phyloP scores from a whole-genome alignment of 768 basidiomycete species.

The Phaeolepiota aurea region DNA sequence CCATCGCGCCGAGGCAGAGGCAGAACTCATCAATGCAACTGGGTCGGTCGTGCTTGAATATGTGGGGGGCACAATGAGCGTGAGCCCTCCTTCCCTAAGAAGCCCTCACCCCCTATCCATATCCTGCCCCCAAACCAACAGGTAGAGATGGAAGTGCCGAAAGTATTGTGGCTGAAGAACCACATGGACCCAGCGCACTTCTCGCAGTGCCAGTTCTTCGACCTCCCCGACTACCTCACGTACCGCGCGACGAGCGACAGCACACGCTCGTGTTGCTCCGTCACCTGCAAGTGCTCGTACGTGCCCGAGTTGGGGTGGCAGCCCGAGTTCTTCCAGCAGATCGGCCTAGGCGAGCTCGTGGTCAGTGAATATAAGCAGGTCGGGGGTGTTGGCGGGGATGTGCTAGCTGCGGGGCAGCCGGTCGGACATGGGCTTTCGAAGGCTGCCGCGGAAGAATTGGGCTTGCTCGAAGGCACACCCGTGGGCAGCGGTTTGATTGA shows the following conservation, averaged over 20 bases:
- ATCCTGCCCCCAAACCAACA: no score
- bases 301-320: slow-evolving; percentile 87
- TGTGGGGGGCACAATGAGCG: slow-evolving; percentile 95
- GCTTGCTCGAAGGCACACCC: slow-evolving; percentile 76
- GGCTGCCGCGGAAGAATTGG: slow-evolving; percentile 76
- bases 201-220: slow-evolving; percentile 72
- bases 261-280: slow-evolving; percentile 82
- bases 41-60: slow-evolving; percentile 85
- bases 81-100: slow-evolving; percentile 26
- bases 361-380: slow-evolving; percentile 67
- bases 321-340: slow-evolving; percentile 74
- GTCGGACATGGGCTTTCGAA: slow-evolving; percentile 78
- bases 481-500: slow-evolving; percentile 96
- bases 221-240: slow-evolving; percentile 93
- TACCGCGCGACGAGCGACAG: slow-evolving; percentile 77
- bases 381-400: slow-evolving; percentile 48
- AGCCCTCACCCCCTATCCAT: no score
- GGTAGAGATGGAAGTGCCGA: slow-evolving; percentile 98
- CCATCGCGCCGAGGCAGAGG: slow-evolving; percentile 89
- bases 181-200: slow-evolving; percentile 73
- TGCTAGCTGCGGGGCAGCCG: slow-evolving; percentile 79
- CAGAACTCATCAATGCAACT: slow-evolving; percentile 80
- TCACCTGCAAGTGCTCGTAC: slow-evolving; percentile 95
- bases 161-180: slow-evolving; percentile 93
- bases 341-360: slow-evolving; percentile 70